phyloP scores from a whole-genome alignment of 257 asterid genomes.

The Buddleja alternifolia region DNA sequence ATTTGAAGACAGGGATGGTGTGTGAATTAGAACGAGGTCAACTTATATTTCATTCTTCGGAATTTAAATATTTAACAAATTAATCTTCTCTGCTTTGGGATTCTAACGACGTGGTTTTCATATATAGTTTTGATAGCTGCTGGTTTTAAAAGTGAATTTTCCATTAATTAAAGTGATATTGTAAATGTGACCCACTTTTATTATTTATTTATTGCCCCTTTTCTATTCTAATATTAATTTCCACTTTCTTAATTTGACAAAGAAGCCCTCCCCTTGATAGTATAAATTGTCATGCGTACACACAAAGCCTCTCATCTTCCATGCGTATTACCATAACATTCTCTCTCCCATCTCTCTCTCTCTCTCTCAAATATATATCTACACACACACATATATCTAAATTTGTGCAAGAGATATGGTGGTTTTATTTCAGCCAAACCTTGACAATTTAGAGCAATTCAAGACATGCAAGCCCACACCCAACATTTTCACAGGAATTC shows the following conservation, averaged over 20 bases:
- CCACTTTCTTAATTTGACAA: background rate
- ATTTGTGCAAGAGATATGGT: conserved; percentile 31
- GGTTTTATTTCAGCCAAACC: conserved; percentile 36
- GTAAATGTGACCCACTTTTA: too few relatives aligned
- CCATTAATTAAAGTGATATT: too few relatives aligned
- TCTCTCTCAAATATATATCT: too few relatives aligned
- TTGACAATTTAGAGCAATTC: conserved; percentile 25
- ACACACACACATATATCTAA: background rate
- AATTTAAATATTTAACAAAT: too few relatives aligned
- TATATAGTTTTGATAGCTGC: too few relatives aligned
- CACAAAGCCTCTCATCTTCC: conserved; percentile 19
- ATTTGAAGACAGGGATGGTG: too few relatives aligned
- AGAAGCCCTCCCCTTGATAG: background rate
- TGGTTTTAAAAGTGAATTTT: too few relatives aligned
- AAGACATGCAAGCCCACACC: conserved; percentile 42
- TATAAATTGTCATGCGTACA: conserved; percentile 27
- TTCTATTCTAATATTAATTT: background rate
- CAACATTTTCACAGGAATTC: conserved; percentile 32
- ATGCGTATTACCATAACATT: background rate
- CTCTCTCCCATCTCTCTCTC: background rate
- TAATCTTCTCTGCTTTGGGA: too few relatives aligned
- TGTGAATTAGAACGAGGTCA: too few relatives aligned
- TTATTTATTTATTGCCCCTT: background rate
- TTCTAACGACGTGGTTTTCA: too few relatives aligned
- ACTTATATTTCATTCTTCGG: too few relatives aligned